Percentiles rank a stretch among this genome's conserved stretches.
Conservation (phyloP, 805 yeast species). For the Saturnispora ahearnii region DNA sequence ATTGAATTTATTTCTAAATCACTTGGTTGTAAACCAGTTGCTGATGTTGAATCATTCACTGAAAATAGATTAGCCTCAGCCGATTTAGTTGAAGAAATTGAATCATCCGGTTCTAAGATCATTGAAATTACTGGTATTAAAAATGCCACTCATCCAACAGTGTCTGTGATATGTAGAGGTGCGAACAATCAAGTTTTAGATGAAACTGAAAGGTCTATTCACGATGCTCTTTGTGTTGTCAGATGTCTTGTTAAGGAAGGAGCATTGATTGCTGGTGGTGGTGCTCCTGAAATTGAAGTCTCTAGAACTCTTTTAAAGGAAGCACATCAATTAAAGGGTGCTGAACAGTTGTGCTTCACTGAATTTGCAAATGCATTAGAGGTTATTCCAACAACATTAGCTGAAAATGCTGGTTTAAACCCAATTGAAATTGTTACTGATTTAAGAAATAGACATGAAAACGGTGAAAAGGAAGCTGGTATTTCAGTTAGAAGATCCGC, state of each 20-base stretch:
- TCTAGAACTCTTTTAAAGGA: slow-evolving; percentile 67
- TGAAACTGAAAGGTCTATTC: slow-evolving; percentile 95
- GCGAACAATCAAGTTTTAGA: slow-evolving; percentile 85
- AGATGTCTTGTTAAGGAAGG: slow-evolving; percentile 81
- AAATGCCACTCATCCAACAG: slow-evolving; percentile 51
- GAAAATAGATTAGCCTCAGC: slow-evolving; percentile 92
- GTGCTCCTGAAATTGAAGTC: slow-evolving; percentile 93
- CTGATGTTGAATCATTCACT: slow-evolving; percentile 86
- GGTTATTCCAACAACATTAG: slow-evolving; percentile 86
- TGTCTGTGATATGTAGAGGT: slow-evolving; percentile 88
- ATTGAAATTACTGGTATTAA: slow-evolving; percentile 82
- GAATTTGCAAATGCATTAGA: slow-evolving; percentile 90
- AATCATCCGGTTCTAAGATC: slow-evolving; percentile 80
- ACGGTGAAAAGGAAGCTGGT: slow-evolving; percentile 90
- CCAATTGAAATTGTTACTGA: slow-evolving; percentile 90
- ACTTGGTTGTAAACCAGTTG: slow-evolving; percentile 90
- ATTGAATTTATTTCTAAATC: slow-evolving; percentile 81
- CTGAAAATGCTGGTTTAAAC: slow-evolving; percentile 91
- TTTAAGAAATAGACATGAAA: slow-evolving; percentile 80
- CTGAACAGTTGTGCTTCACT: slow-evolving; percentile 83
- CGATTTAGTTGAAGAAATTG: slow-evolving; percentile 85
- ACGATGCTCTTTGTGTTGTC: slow-evolving; percentile 93
- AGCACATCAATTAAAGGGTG: slow-evolving; percentile 66
- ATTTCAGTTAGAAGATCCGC: slow-evolving; percentile 91
- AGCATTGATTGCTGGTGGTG: slow-evolving; percentile 96